Conservation (phyloP, 75 land plant genomes). For the Cupressus sempervirens region DNA sequence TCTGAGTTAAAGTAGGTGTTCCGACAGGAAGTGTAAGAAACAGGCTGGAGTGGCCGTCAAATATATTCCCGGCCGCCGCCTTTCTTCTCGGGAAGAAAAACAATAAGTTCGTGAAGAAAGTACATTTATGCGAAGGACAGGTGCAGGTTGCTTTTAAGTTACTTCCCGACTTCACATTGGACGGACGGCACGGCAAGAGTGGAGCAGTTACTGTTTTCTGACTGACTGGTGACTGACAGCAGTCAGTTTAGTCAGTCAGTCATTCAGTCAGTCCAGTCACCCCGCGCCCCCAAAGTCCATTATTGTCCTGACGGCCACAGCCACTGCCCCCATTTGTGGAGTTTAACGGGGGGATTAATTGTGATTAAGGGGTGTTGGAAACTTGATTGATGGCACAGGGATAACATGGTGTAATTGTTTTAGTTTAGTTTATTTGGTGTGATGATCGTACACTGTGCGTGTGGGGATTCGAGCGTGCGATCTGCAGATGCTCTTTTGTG, state of each 20-base stretch:
- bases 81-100: too few relatives aligned
- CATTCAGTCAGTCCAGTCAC: too few relatives aligned
- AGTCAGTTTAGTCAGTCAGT: neutral
- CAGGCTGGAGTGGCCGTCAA: neutral
- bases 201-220: neutral
- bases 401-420: neutral
- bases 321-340: neutral
- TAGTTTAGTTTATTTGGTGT: neutral
- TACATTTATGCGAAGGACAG: neutral
- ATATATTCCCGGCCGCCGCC: slow-evolving; percentile 5
- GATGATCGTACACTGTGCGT: neutral
- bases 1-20: neutral
- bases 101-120: neutral
- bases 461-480: neutral
- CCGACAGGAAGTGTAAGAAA: neutral
- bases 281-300: slow-evolving; percentile 9
- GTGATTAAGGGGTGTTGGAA: too few relatives aligned
- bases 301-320: slow-evolving; percentile 11
- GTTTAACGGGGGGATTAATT: neutral
- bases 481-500: neutral
- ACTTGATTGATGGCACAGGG: too few relatives aligned
- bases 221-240: neutral
- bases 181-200: neutral
- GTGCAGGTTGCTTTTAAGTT: neutral
- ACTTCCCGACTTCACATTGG: neutral